Conservation (phyloP, 108 stramenopile species). For the Mayamaea pseudoterrestris region DNA sequence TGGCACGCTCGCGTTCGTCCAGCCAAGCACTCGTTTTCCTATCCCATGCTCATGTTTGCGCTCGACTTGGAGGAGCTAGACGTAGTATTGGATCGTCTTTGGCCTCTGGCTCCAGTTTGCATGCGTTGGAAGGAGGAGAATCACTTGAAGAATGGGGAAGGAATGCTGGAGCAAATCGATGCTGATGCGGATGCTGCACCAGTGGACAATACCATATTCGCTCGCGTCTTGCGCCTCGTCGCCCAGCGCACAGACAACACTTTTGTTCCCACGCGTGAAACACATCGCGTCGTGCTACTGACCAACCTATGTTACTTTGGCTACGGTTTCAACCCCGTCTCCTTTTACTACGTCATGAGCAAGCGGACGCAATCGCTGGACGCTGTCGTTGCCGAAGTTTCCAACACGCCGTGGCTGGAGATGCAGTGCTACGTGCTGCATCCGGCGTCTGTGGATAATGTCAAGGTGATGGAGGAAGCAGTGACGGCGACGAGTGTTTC, state of each 20-base stretch:
- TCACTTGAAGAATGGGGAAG: constrained; percentile 56
- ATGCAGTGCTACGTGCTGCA: constrained; percentile 86
- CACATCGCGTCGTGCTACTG: constrained; percentile 37
- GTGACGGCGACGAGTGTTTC: neutral
- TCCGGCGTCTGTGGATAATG: constrained; percentile 50
- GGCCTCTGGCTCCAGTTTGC: constrained; percentile 47
- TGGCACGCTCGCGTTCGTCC: constrained; percentile 65
- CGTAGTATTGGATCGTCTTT: constrained; percentile 17
- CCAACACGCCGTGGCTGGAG: constrained; percentile 95
- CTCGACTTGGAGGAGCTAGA: constrained; percentile 58
- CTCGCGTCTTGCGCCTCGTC: constrained; percentile 37
- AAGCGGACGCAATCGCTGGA: constrained; percentile 18
- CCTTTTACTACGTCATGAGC: constrained; percentile 48
- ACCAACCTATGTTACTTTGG: constrained; percentile 74
- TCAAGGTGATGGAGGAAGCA: constrained; percentile 8
- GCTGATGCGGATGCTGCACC: neutral
- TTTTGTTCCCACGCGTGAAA: constrained; percentile 18
- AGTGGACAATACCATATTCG: neutral
- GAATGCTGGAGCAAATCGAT: neutral
- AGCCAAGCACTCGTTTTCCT: constrained; percentile 56
- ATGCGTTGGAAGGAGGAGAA: constrained; percentile 29
- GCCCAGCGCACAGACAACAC: constrained; percentile 37
- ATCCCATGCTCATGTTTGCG: constrained; percentile 75
- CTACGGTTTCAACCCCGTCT: constrained; percentile 88
- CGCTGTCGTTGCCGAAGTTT: constrained; percentile 82